Evolutionary conservation across 805 yeast species (phyloP), one percentile per base, ranked within the genome.

Genomic region (Scheffersomyces coipomensis): DNA sequence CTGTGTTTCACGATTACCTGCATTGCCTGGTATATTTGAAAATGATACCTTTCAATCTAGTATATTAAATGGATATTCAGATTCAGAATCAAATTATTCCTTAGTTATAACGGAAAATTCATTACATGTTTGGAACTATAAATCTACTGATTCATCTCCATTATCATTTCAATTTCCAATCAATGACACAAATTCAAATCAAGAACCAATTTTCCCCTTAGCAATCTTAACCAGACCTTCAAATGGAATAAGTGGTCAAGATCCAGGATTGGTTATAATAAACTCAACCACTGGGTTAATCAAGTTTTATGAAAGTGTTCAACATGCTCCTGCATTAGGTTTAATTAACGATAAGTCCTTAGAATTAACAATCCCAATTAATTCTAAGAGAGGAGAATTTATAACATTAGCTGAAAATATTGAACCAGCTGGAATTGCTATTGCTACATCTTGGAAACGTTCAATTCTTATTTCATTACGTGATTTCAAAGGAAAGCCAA

Each of bases 221-320:
- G 86, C 85, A 1, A 68, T 75, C 4, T 58, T 86, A 26, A 78
- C 86, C 1, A 54, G 71, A 9, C 82, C 91, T 3, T 60, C 78
- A 5, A 74, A 76, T 3, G 79, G 81, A 2, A 27, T 15, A 27
- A 58, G 68, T 12, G 46, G 56, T 22, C 50, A 51, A 27, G 76
- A 72, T 47, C 91, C 95, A 0, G 96, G 96, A 8, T 61, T 88
- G 29, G 80, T 85, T 5, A 75, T 83, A 5, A 69, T 87, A 16
- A 78, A 83, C 52, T 67, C 82, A 1, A 56, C 68, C 15, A 50
- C 78, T 0, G 95, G 96, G 0, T 53, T 59, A 15, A 60, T 85
- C 34, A 73, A 75, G 19, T 89, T 82, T 58, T 85, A 83, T 65
- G 95, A 87, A 52, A 78, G 87, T 38, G 79, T 88, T 10, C 83